Percentiles rank a stretch among this genome's conserved stretches.
These are phyloP conservation scores for Dovyalis caffra DNA, from an alignment of 345 rosid species.

Conservation along the genomic window DNA sequence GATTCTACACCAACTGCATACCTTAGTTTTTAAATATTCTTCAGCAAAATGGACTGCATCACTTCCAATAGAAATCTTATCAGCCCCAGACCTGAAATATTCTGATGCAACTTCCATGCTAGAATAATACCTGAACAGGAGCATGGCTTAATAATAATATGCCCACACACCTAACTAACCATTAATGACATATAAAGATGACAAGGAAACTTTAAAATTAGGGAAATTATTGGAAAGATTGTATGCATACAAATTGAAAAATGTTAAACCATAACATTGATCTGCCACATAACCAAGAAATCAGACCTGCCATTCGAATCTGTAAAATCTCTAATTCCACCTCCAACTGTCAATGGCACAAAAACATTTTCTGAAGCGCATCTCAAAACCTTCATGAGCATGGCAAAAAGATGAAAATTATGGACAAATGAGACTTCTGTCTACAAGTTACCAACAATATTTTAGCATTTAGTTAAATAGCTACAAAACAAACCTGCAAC, in stretches of 20 bases:
- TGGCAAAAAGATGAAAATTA: conserved; percentile 11
- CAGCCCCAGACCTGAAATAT: conserved; percentile 97
- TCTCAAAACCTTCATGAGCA: conserved; percentile 71
- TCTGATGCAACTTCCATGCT: conserved; percentile 98
- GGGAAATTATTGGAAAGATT: background rate
- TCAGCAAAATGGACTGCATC: conserved; percentile 95
- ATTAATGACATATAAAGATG: background rate
- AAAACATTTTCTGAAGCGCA: conserved; percentile 87
- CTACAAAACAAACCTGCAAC: conserved; percentile 63
- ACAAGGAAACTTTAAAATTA: background rate
- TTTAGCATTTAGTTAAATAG: background rate
- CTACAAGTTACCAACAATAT: background rate
- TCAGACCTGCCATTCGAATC: conserved; percentile 92
- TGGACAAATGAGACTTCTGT: background rate
- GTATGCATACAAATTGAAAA: background rate
- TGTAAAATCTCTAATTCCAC: conserved; percentile 95
- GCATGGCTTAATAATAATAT: background rate
- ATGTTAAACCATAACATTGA: background rate
- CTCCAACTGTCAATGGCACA: conserved; percentile 98
- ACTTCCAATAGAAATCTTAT: conserved; percentile 93
- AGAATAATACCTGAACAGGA: conserved; percentile 71
- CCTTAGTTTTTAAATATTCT: conserved; percentile 76
- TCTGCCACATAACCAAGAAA: background rate
- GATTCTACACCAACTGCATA: conserved; percentile 31
- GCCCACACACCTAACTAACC: background rate